Base-by-base conservation (phyloP, 371 early-diverging fungal genomes). In the Capniomyces stellatus region DNA sequence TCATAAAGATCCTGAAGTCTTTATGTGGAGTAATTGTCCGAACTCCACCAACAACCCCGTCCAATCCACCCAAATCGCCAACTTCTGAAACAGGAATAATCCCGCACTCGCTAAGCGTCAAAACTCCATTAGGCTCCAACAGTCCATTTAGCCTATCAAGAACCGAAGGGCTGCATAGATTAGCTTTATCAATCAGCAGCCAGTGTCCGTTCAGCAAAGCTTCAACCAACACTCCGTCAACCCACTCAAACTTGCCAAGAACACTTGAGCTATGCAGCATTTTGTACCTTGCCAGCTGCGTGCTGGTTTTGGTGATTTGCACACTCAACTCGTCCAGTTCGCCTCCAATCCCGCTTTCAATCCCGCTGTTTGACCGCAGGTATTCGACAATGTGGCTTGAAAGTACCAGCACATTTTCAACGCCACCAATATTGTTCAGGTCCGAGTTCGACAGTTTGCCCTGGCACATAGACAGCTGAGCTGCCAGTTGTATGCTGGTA, bases 131-230 rank as follows among this genome's bases (percentile, higher is more conserved):
- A 30, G 88, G 82, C 70, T 97, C 98, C 48, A 97, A 75, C 21
- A 97, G 62, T 3, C 89, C 79, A 64, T 97, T 97, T 46, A 97
- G 73, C 19, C 98, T 83, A 72, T 97, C 96, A 42, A 97, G 73
- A 12, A 97, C 92, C 12, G 92, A 86, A 0, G 98, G 83, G 54
- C 87, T 87, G 64, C 96, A 95, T 54, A 92, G 66, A 63, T 99
- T 99, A 55, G 96, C 91, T 64, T 99, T 97, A 70, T 99, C 99
- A 41, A 99, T 79, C 51, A 99, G 70, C 28, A 99, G 71, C 99
- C 99, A 99, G 59, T 90, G 71, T 3, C 99, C 99, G 29, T 89
- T 77, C 61, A 87, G 78, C 29, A 99, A 69, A 0, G 99, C 98
- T 46, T 83, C 75, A 39, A 99, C 81, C 19, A 99, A 73, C 2